phyloP scores from a whole-genome alignment of 164 flowering plant species.

The Tetrastigma voinierianum region DNA sequence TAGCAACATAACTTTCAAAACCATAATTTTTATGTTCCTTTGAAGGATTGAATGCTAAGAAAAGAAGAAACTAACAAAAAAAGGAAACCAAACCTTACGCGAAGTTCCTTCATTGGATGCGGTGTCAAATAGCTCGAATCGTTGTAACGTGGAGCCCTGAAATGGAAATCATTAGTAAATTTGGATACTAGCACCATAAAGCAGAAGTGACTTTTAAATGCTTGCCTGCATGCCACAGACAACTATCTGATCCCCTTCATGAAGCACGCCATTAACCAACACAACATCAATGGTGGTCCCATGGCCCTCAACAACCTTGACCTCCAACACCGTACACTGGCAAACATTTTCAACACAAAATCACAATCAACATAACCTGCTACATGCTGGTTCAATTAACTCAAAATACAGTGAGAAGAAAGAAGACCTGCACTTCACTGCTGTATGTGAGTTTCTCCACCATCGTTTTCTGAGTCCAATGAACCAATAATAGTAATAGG shows the following conservation, averaged over 20 bases:
- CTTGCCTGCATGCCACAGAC: conserved; percentile 97
- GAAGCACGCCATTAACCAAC: conserved; percentile 93
- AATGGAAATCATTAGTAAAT: conserved; percentile 2
- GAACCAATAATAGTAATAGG: conserved; percentile 70
- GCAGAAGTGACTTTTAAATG: neutral
- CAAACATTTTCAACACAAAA: conserved; percentile 10
- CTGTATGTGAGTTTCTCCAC: conserved; percentile 81
- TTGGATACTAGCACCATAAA: neutral
- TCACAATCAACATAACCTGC: neutral
- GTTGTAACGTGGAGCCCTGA: conserved; percentile 91
- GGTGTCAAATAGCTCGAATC: conserved; percentile 94
- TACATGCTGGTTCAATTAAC: neutral
- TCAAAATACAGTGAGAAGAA: conserved; percentile 4
- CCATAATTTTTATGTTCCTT: neutral
- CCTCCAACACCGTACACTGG: conserved; percentile 99
- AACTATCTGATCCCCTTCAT: conserved; percentile 96
- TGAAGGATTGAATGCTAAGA: neutral
- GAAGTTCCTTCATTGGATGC: conserved; percentile 97
- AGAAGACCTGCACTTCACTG: conserved; percentile 72
- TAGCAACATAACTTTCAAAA: neutral
- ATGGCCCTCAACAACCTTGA: conserved; percentile 94
- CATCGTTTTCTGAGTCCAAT: conserved; percentile 96
- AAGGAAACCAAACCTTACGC: conserved; percentile 70
- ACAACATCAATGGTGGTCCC: conserved; percentile 99
- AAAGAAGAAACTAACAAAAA: neutral